A percentile compares a stretch with the other conserved stretches of the same genome.
These are phyloP conservation scores for Ceratocystis alfenasii DNA, from an alignment of 2,329 filamentous ascomycete genomes.

Conservation along the genomic window DNA sequence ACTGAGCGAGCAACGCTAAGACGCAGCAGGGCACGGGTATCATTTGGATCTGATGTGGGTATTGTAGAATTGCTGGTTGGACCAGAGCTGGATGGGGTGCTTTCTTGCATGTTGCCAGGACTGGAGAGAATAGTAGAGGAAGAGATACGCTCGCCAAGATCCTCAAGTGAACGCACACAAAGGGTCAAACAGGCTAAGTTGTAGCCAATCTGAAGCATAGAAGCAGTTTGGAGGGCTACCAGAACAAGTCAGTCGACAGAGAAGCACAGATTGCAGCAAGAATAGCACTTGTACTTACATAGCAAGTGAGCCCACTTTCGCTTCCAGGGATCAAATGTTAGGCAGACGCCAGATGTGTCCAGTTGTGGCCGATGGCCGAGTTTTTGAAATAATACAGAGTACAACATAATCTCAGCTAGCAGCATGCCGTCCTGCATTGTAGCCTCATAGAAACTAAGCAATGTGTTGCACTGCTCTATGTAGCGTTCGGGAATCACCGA, in stretches of 20 bases:
- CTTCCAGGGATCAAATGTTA: conserved; percentile 21
- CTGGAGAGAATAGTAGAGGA: conserved; percentile 16
- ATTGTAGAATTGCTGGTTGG: not conserved
- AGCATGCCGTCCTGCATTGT: conserved; percentile 35
- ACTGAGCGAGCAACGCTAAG: conserved; percentile 19
- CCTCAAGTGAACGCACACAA: conserved; percentile 20
- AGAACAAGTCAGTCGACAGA: not conserved
- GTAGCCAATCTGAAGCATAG: conserved; percentile 22
- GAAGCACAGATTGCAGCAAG: not conserved
- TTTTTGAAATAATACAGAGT: conserved; percentile 31
- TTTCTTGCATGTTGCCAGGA: not conserved
- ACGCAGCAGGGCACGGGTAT: conserved; percentile 14
- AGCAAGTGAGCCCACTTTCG: conserved; percentile 20
- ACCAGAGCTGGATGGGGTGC: conserved; percentile 19
- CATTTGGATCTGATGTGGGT: conserved; percentile 10
- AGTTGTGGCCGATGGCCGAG: conserved; percentile 28
- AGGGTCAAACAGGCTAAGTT: conserved; percentile 21
- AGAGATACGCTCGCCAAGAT: conserved; percentile 19
- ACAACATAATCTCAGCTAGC: conserved; percentile 32
- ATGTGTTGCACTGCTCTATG: conserved; percentile 32
- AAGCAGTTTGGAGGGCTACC: conserved; percentile 18
- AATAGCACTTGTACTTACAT: conserved; percentile 11
- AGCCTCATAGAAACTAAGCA: conserved; percentile 33
- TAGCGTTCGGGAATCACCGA: conserved; percentile 31
- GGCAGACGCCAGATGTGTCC: conserved; percentile 26